These are phyloP conservation scores for Globisporangium nodosum DNA, from an alignment of 352 stramenopile genomes.

Conservation along the genomic window DNA sequence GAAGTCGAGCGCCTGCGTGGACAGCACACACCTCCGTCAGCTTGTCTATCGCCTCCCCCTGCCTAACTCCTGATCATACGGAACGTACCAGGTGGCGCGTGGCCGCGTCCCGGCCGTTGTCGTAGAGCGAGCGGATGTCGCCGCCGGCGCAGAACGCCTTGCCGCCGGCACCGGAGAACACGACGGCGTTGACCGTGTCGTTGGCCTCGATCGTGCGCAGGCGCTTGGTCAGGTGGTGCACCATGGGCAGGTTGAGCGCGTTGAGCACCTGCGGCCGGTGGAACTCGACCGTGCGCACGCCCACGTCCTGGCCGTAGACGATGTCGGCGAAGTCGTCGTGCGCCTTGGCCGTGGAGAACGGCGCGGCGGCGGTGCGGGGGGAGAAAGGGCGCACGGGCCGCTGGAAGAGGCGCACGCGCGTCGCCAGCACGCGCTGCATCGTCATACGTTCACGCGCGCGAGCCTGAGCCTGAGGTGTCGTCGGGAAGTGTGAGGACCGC, in stretches of 20 bases:
- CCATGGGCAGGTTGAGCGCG: constrained; percentile 90
- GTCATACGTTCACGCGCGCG: constrained; percentile 1
- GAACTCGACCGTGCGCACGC: constrained; percentile 81
- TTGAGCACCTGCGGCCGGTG: constrained; percentile 92
- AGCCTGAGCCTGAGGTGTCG: background rate
- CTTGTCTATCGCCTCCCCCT: no score
- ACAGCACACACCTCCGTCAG: background rate
- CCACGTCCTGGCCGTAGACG: constrained; percentile 70
- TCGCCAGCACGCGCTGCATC: constrained; percentile 45
- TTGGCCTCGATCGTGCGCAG: constrained; percentile 81
- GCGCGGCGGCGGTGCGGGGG: background rate
- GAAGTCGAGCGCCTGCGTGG: constrained; percentile 72
- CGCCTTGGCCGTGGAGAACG: constrained; percentile 31
- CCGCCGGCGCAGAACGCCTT: constrained; percentile 95
- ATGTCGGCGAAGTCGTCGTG: constrained; percentile 60
- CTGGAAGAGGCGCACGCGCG: constrained; percentile 56
- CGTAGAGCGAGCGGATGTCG: constrained; percentile 90
- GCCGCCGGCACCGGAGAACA: constrained; percentile 75
- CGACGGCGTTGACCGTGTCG: constrained; percentile 68
- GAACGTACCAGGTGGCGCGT: constrained; percentile 46
- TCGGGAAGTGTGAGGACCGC: background rate
- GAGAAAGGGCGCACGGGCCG: constrained; percentile 29
- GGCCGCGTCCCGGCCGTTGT: constrained; percentile 65
- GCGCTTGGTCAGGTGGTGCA: constrained; percentile 84
- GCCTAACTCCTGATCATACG: background rate